Evolutionary conservation across 208 protist species (phyloP).

Genomic region (Wallacemonas sp.): DNA sequence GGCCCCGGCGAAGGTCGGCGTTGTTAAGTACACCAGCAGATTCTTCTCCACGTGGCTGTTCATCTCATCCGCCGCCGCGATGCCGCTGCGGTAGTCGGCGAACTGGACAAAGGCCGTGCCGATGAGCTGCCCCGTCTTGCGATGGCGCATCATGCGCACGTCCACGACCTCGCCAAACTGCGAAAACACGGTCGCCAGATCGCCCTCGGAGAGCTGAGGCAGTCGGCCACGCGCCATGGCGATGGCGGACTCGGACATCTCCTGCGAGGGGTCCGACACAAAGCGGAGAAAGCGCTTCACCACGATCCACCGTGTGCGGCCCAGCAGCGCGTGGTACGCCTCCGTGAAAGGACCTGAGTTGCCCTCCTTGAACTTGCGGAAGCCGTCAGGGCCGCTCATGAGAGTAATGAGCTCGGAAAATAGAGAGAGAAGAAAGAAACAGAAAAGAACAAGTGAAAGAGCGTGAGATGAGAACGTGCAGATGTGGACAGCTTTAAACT

Average conservation of each 20-base stretch:
- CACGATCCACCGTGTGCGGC: slow-evolving; percentile 72
- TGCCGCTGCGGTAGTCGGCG: slow-evolving; percentile 67
- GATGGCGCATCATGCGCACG: slow-evolving; percentile 77
- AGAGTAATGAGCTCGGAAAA: neutral
- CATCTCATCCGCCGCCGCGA: slow-evolving; percentile 74
- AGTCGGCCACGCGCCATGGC: slow-evolving; percentile 4
- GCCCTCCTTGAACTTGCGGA: slow-evolving; percentile 49
- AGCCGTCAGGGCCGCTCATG: neutral
- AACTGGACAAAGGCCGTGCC: slow-evolving; percentile 85
- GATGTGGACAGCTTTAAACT: no score
- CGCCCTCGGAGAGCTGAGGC: slow-evolving; percentile 71
- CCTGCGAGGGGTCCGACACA: slow-evolving; percentile 3
- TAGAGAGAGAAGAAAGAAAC: slow-evolving; percentile 11
- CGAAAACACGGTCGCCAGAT: slow-evolving; percentile 86
- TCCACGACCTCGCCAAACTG: slow-evolving; percentile 86
- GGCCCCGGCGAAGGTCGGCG: slow-evolving; percentile 7
- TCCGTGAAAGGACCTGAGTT: slow-evolving; percentile 67
- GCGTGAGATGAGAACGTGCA: no score
- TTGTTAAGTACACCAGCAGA: slow-evolving; percentile 52
- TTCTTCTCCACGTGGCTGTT: slow-evolving; percentile 74
- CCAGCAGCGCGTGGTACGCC: slow-evolving; percentile 75
- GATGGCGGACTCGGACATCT: slow-evolving; percentile 2
- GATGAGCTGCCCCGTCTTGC: slow-evolving; percentile 66
- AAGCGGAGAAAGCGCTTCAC: slow-evolving; percentile 50
- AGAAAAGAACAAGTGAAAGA: neutral